Evolutionary conservation across 495 filamentous ascomycete species (phyloP).

Genomic region (Halenospora varia): DNA sequence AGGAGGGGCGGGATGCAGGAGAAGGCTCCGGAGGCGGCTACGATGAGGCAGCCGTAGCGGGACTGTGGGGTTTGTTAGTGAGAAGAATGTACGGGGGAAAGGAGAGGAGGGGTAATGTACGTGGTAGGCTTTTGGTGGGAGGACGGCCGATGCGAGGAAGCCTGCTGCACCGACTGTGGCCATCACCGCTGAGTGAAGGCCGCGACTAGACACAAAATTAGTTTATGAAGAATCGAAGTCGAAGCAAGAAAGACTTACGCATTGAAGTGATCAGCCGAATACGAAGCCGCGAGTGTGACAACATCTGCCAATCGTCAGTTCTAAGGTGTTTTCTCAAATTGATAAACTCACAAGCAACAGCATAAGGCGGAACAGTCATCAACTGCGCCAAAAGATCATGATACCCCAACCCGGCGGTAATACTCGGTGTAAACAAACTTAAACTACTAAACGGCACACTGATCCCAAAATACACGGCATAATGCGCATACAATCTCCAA

Average conservation of each 20-base stretch:
- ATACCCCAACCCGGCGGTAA: conserved; percentile 64
- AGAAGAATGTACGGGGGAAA: background rate
- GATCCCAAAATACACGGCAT: conserved; percentile 63
- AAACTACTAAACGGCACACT: conserved; percentile 64
- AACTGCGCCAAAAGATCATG: conserved; percentile 59
- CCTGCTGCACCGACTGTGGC: conserved; percentile 60
- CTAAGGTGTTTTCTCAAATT: conserved; percentile 9
- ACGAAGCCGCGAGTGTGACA: conserved; percentile 51
- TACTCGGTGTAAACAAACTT: conserved; percentile 65
- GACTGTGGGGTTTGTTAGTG: conserved; percentile 22
- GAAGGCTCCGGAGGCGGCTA: conserved; percentile 56
- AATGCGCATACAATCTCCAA: conserved; percentile 65
- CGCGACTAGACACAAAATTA: conserved; percentile 31
- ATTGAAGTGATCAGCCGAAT: conserved; percentile 66
- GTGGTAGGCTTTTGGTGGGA: conserved; percentile 54
- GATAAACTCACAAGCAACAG: conserved; percentile 45
- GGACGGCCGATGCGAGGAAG: conserved; percentile 60
- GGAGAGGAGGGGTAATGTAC: conserved; percentile 2
- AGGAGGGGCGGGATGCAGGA: conserved; percentile 60
- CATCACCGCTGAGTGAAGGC: conserved; percentile 52
- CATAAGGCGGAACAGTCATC: conserved; percentile 76
- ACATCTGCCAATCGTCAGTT: conserved; percentile 30
- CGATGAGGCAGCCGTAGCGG: conserved; percentile 66
- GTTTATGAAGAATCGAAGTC: background rate
- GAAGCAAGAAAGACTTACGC: conserved; percentile 25